Evolutionary conservation across 805 yeast genomes (phyloP), one percentile per base, ranked within the genome.

Genomic region (Saccharomycopsis olivae): DNA sequence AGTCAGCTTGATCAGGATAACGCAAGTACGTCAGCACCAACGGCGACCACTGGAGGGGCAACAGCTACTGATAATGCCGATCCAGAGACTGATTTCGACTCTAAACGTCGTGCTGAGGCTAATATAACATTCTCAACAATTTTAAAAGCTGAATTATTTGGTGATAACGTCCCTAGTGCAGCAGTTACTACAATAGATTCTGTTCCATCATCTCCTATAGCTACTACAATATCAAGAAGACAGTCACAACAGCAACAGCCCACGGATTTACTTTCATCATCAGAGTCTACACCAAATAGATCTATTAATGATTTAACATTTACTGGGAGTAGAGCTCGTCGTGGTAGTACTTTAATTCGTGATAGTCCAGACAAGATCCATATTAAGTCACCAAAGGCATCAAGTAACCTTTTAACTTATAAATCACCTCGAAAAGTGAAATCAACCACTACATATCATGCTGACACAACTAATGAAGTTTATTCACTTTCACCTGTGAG

Each of bases 401-500:
- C 69, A 19, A 68, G 82, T 1, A 83, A 82, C 51, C 54, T 84
- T 28, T 76, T 84, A 52, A 75, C 87, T 3, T 84, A 78, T 55
- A 83, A 78, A 52, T 80, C 85, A 14, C 86, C 88, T 5, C 64
- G 71, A 37, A 73, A 77, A 49, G 58, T 69, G 36, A 61, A 84
- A 45, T 87, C 79, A 14, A 64, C 72, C 5, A 60, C 62, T 33
- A 75, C 81, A 2, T 71, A 74, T 0, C 62, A 60, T 41, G 56
- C 76, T 25, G 81, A 75, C 49, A 63, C 79, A 25, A 79, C 80
- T 47, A 78, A 74, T 52, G 92, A 83, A 49, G 66, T 84, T 19
- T 85, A 83, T 53, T 80, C 94, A 1, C 58, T 79, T 20, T 80
- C 94, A 1, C 95, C 96, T 0, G 95, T 89, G 27, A 69, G 97